Base-by-base conservation (phyloP, 2,329 filamentous ascomycete species). In the Colletotrichum sp. region DNA sequence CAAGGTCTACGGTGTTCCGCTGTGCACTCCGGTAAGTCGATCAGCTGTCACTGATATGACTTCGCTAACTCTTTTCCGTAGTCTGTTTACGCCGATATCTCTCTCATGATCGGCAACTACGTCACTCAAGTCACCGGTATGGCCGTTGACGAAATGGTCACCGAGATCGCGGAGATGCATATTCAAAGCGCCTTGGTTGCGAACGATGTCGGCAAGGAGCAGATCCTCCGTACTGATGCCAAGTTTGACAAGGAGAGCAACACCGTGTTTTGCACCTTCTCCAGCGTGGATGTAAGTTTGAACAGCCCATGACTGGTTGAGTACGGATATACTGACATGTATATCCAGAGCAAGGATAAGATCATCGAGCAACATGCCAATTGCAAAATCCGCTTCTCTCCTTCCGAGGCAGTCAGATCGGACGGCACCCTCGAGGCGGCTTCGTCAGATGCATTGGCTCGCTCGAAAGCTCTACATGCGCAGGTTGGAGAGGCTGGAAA, bases 121-220 rank as follows among this genome's bases (percentile, higher is more conserved):
- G 74, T 92, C 32, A 93, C 92, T 85, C 91, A 91, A 83, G 85
- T 93, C 78, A 82, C 92, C 28, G 88, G 88, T 12, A 91, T 92
- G 6, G 88, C 89, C n/a, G 84, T 86, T 6, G 86, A 89, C 60
- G 86, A 89, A 28, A 86, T 92, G 18, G 91, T 90, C 32, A 87
- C 91, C 78, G 94, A 95, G 77, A 90, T 95, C 25, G 88, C 87
- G 76, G 86, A 92, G 62, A 92, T 95, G 88, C 91, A 93, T 80
- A 93, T 94, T 2, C 89, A 89, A 65, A 94, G 94, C 87, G 91
- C 93, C 39, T 86, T 96, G 74, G 93, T 96, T 76, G 87, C 89
- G 58, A 83, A 89, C 72, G 81, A 85, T 43, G 83, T 81, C n/a
- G 82, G 83, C 8, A 82, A 84, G 74, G 85, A 84, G 60, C 93